A percentile compares a stretch with the other conserved stretches of the same genome.
These are phyloP conservation scores for Lasiosphaeria miniovina DNA, from an alignment of 495 filamentous ascomycete species.

Conservation along the genomic window DNA sequence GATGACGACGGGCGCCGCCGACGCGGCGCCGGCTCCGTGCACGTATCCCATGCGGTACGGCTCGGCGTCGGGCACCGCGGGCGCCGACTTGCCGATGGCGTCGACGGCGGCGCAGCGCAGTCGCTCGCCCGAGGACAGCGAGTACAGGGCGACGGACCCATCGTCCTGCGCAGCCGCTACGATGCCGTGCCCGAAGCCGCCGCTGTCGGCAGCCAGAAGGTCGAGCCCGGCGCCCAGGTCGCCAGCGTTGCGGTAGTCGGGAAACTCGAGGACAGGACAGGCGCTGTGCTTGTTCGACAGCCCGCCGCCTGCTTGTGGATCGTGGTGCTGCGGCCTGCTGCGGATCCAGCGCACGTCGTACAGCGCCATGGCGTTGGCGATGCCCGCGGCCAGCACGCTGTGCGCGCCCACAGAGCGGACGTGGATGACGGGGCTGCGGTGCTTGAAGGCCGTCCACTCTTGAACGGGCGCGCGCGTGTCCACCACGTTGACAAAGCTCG, in stretches of 20 bases:
- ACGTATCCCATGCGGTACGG: neutral
- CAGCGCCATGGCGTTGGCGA: conserved; percentile 32
- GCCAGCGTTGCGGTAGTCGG: conserved; percentile 35
- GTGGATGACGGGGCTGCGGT: conserved; percentile 32
- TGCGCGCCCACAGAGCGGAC: conserved; percentile 28
- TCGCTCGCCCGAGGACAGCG: conserved; percentile 32
- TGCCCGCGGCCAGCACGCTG: conserved; percentile 39
- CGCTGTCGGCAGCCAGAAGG: conserved; percentile 20
- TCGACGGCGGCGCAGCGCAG: conserved; percentile 22
- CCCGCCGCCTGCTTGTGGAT: neutral
- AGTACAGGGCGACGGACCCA: conserved; percentile 39
- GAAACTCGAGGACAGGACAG: conserved; percentile 28
- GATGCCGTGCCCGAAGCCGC: conserved; percentile 21
- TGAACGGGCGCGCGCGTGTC: conserved; percentile 29
- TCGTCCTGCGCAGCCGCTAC: conserved; percentile 45
- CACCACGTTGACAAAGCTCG: conserved; percentile 25
- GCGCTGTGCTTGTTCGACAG: neutral
- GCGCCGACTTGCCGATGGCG: neutral
- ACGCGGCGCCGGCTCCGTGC: conserved; percentile 6
- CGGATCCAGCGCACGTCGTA: conserved; percentile 6
- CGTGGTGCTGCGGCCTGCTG: neutral
- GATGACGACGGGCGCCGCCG: conserved; percentile 10
- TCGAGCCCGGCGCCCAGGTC: conserved; percentile 37
- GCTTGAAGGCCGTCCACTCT: conserved; percentile 25
- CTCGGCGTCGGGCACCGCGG: too few species aligned